Evolutionary conservation across 140 eudicot genomes (phyloP).

Genomic region (Anethum foeniculum): DNA sequence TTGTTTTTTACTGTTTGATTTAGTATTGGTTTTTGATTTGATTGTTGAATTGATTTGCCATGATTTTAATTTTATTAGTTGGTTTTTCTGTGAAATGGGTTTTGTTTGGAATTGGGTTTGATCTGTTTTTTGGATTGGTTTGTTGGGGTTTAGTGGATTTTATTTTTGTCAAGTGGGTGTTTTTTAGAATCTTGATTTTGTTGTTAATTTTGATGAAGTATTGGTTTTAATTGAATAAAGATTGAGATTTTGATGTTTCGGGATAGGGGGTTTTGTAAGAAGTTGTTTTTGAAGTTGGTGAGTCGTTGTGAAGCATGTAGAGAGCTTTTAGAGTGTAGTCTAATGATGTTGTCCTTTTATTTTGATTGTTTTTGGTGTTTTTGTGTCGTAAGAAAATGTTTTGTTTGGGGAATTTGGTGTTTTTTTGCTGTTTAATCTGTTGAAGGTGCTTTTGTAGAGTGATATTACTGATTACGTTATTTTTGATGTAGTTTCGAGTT

Average conservation of each 20-base stretch:
- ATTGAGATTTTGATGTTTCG: not conserved
- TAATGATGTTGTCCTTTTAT: not conserved
- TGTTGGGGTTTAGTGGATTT: not conserved
- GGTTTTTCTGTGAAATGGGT: not conserved
- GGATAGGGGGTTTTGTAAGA: not conserved
- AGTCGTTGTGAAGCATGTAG: not conserved
- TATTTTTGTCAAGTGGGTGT: not conserved
- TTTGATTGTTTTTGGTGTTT: not conserved
- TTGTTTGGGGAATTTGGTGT: not conserved
- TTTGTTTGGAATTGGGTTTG: not conserved
- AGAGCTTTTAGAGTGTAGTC: not conserved
- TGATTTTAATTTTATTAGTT: not conserved
- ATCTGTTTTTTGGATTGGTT: not conserved
- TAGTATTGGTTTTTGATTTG: not conserved
- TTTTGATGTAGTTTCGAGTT: not conserved
- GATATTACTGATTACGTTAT: not conserved
- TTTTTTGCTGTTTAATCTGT: not conserved
- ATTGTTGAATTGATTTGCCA: not conserved
- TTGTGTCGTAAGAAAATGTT: not conserved
- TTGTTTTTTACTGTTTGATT: slow-evolving; percentile 1
- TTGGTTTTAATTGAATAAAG: not conserved
- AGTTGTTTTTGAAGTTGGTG: not conserved
- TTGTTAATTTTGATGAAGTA: not conserved
- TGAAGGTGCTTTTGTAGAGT: not conserved
- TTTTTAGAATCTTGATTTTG: not conserved